Base-by-base conservation (phyloP, 2,329 filamentous ascomycete genomes). In the Aspergillus unguis region DNA sequence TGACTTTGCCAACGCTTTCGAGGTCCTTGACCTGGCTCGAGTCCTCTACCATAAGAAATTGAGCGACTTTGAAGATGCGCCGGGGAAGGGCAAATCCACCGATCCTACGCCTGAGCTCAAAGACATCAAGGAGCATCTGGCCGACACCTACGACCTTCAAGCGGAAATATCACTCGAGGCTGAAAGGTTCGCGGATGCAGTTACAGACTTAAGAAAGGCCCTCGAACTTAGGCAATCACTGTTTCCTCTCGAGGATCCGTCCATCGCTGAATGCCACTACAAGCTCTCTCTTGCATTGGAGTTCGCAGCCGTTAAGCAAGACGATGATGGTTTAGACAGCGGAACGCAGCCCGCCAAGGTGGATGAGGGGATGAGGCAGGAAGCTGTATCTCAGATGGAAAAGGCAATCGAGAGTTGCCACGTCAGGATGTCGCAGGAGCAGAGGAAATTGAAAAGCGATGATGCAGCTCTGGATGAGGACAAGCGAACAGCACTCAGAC, bases 141-240 rank as follows among this genome's bases (percentile, higher is more conserved):
- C 90, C 55, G 94, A 99, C 67, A 95, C 90, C 6, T 90, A 96
- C 69, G 92, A 96, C 68, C 82, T 96, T 51, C 87, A 97, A 57
- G 89, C 92, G 7, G 94, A 99, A 73, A 96, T 99, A 57, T 95
- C 88, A n/a, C 79, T 99, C 28, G 94, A 99, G 75, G 96, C 94
- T 62, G 94, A 97, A 74, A 86, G 88, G 76, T 99, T 96, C 67
- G 80, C 83, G 38, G 86, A 90, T 60, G 92, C 94, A n/a, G 88
- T 96, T 48, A 81, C 84, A 43, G 94, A 99, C 71, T 85, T 90
- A 48, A 85, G 85, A 62, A 83, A 86, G 10, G 85, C 91, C 1
- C 82, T 97, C 44, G 82, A 82, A 37, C 83, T 95, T 64, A 95
- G 95, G 73, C 75, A 88, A 62, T 81, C 87, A 46, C 80, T 97